Conservation (phyloP, 768 basidiomycete genomes). For the Boletus vermiculosoides region DNA sequence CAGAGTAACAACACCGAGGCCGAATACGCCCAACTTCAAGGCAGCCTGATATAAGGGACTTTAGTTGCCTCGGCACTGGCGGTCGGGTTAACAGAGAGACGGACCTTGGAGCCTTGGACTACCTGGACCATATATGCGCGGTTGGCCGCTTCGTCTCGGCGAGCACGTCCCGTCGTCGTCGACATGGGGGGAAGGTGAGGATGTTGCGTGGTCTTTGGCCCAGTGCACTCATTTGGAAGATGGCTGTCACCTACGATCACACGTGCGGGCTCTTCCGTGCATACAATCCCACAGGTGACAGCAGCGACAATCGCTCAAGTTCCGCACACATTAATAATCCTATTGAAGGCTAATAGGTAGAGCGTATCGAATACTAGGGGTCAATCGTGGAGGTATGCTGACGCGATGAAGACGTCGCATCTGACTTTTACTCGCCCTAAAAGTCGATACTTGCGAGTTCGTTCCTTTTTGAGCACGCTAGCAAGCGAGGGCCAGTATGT, state of each 20-base stretch:
- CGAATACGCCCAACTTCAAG: conserved; percentile 48
- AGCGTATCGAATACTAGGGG: neutral
- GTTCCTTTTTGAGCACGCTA: conserved; percentile 41
- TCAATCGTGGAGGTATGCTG: neutral
- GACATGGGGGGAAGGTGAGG: conserved; percentile 22
- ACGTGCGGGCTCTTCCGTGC: neutral
- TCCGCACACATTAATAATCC: neutral
- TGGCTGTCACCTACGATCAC: conserved; percentile 1
- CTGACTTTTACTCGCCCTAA: conserved; percentile 15
- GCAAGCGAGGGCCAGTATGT: conserved; percentile 31
- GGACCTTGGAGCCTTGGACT: conserved; percentile 55
- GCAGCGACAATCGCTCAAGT: neutral
- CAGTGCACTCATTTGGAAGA: neutral
- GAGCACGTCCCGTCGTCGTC: conserved; percentile 32
- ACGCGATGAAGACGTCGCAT: neutral
- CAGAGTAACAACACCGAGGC: conserved; percentile 59
- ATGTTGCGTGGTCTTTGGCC: neutral
- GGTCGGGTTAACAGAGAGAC: conserved; percentile 20
- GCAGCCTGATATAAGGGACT: conserved; percentile 45
- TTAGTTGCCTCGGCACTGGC: neutral
- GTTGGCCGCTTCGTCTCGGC: conserved; percentile 53
- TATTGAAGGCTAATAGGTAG: neutral
- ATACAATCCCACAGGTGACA: neutral
- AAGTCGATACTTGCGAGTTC: conserved; percentile 32
- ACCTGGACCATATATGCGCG: conserved; percentile 58